Base-by-base conservation (phyloP, 805 yeast species). In the Candida pseudofarinosa region DNA sequence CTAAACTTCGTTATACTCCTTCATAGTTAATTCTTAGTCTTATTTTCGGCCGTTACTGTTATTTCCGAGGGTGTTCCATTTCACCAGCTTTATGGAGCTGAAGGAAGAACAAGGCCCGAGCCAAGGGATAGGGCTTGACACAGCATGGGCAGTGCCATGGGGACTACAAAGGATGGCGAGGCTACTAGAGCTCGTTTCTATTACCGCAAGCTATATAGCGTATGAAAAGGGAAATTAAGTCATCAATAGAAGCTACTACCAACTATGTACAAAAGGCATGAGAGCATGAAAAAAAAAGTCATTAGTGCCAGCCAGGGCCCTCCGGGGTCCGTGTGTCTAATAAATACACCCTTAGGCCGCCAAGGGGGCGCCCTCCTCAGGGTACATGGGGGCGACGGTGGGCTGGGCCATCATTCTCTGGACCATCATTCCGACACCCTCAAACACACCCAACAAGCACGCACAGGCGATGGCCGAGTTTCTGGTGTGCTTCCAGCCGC, bases 401-500 rank as follows among this genome's bases (percentile, higher is more conserved):
- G 74, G 74, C 61, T 87, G 89, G 23, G 96, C 96, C 77, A 85
- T 79, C 59, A 81, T 80, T 71, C 97, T 81, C 66, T 85, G 95
- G 77, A 91, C 80, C 81, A 90, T 87, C 77, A 91, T 80, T 60
- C 98, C 98, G 40, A 88, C 97, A 77, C 99, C 99, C 73, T 93
- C 99, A 57, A 93, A 86, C 40, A 88, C 93, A 60, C 97, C 99
- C 60, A 93, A 76, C 54, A 93, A 79, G 76, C 96, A 87, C 30
- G 96, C 98, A 81, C 99, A 93, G 23, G 96, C 86, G 55, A 93
- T 89, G 55, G 98, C 98, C 47, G 95, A 85, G 67, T 89, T 91
- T 71, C 97, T 79, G 40, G 96, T 86, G 65, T 91, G 97, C 72
- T 81, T 87, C 90, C 96, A 88, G 41, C 99, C 99, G 60, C 99